Evolutionary conservation across 306 rosid species (phyloP), one percentile per base, ranked within the genome.

Genomic region (Cucumis cinereus): DNA sequence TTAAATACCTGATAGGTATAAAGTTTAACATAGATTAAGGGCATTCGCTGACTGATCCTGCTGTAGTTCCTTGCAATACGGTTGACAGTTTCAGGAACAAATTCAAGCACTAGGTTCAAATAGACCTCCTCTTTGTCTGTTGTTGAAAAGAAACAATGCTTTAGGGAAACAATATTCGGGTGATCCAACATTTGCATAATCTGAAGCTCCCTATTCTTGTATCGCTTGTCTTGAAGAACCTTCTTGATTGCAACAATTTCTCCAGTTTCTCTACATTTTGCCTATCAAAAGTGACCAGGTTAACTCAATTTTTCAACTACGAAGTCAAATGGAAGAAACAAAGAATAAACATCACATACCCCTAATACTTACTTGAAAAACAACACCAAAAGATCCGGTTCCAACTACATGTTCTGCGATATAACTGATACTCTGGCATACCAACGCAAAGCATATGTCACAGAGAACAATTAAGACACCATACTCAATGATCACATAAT

Each of bases 141-240:
- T 5, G 97, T 92, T 43, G 99, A 94, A 82, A 76, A 91, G 93
- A 94, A 94, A 77, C 91, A 89, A 82, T 94, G 99, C 79, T 87
- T 92, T 11, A 94, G 89, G 76, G 93, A 88, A 55, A 94, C 99
- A 71, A 94, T 85, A 77, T 94, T 92, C 50, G 99, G 99, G 84
- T 94, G 99, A 83, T 94, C 97, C 86, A 94, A 86, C 99, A 94
- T 91, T 83, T 94, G 97, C 99, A 94, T 94, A 79, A 94, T 94
- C 79, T 94, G 99, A 72, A 94, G 81, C 82, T 94, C 99, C 85
- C 99, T 88, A 79, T 94, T 94, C 85, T 92, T 94, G 89, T 91
- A 94, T 74, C 99, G 94, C 88, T 91, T 91, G 90, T 94, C 99
- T 83, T 94, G 99, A 75, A 94, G 95, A 81, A 94, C 99, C 87